phyloP scores from a whole-genome alignment of 345 rosid genomes.

The Aurinia saxatilis region DNA sequence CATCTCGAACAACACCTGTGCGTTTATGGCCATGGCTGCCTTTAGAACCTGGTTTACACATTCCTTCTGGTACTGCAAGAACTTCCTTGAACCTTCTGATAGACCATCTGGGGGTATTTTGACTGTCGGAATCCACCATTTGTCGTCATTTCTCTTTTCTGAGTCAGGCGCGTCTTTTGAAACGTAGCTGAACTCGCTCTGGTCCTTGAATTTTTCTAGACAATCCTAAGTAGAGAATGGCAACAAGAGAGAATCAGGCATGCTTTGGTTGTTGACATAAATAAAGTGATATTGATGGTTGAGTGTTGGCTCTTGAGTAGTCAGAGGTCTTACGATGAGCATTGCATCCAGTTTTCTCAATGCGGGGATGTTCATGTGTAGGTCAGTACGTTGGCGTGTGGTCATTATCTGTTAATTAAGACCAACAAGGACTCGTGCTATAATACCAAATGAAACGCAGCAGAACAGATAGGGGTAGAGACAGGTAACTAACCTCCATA shows the following conservation, averaged over 20 bases:
- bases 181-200: constrained; percentile 65
- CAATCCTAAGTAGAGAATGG: constrained; percentile 48
- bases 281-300: background rate
- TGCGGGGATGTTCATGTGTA: constrained; percentile 82
- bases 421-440: background rate
- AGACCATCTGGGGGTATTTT: constrained; percentile 74
- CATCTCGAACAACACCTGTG: constrained; percentile 87
- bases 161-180: constrained; percentile 65
- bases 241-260: background rate
- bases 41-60: constrained; percentile 87
- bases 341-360: constrained; percentile 78
- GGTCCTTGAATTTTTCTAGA: constrained; percentile 74
- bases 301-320: background rate
- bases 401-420: constrained; percentile 51
- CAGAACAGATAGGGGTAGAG: background rate
- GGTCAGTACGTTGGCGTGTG: constrained; percentile 66
- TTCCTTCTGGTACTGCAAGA: constrained; percentile 78
- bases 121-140: constrained; percentile 90
- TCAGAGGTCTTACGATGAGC: constrained; percentile 51
- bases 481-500: constrained; percentile 47
- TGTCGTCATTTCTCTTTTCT: constrained; percentile 67
- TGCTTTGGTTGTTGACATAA: too few relatives aligned
- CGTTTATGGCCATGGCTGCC: constrained; percentile 96
- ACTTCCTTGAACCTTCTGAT: constrained; percentile 57
- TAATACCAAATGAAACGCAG: background rate